Percentiles rank a stretch among this genome's conserved stretches.
phyloP scores from a whole-genome alignment of 2,329 filamentous ascomycete genomes.

The Alternaria longipes region DNA sequence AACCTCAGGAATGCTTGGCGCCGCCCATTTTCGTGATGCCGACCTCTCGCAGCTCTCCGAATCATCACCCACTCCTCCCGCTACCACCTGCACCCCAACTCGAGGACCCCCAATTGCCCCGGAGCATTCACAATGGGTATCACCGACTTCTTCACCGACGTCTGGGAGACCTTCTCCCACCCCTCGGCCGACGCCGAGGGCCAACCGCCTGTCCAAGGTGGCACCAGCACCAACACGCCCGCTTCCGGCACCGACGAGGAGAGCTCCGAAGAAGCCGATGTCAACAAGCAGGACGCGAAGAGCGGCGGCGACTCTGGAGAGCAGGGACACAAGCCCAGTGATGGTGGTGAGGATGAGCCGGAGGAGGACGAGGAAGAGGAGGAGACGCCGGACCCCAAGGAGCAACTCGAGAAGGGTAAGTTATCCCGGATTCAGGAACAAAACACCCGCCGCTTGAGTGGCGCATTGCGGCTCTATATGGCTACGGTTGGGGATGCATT shows the following conservation, averaged over 20 bases:
- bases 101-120: slow-evolving; percentile 45
- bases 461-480: not conserved
- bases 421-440: slow-evolving; percentile 38
- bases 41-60: slow-evolving; percentile 29
- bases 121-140: slow-evolving; percentile 64
- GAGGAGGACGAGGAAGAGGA: slow-evolving; percentile 86
- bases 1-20: slow-evolving; percentile 23
- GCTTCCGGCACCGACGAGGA: slow-evolving; percentile 57
- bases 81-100: slow-evolving; percentile 21
- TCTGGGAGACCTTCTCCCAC: slow-evolving; percentile 70
- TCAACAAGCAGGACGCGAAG: slow-evolving; percentile 54
- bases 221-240: slow-evolving; percentile 49
- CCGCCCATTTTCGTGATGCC: slow-evolving; percentile 36
- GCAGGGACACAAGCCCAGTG: slow-evolving; percentile 60
- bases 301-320: slow-evolving; percentile 54
- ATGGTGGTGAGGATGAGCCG: slow-evolving; percentile 65
- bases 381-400: slow-evolving; percentile 85
- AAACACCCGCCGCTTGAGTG: not conserved
- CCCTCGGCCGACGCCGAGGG: slow-evolving; percentile 56
- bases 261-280: slow-evolving; percentile 53
- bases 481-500: not conserved
- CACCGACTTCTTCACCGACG: slow-evolving; percentile 70
- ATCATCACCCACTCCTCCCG: slow-evolving; percentile 26
- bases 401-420: slow-evolving; percentile 90
- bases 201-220: slow-evolving; percentile 47